Evolutionary conservation across 345 rosid genomes (phyloP).

Genomic region (Arabidopsis arenosa): DNA sequence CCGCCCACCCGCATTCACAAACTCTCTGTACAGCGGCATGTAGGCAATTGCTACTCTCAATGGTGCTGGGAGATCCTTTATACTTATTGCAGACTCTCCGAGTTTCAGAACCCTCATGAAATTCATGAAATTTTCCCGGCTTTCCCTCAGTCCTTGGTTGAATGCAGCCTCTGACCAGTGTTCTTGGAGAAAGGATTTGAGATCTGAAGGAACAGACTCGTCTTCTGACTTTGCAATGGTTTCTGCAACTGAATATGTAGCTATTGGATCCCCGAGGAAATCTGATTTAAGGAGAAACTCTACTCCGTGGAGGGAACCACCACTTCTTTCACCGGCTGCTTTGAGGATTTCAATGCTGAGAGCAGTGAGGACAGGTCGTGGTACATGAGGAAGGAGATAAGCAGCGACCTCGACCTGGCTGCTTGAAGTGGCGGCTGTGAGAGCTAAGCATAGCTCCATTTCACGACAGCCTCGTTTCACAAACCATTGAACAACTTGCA

Average conservation of each 20-base stretch:
- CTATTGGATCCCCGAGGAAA: conserved; percentile 81
- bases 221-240: conserved; percentile 88
- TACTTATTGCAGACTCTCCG: conserved; percentile 73
- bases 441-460: conserved; percentile 96
- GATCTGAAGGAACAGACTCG: conserved; percentile 74
- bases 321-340: conserved; percentile 94
- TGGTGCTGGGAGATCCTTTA: conserved; percentile 78
- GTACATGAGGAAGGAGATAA: conserved; percentile 88
- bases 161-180: conserved; percentile 96
- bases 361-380: conserved; percentile 84
- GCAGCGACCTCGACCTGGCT: conserved; percentile 86
- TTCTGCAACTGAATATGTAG: conserved; percentile 86
- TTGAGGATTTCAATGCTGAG: conserved; percentile 92
- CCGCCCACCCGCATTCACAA: conserved; percentile 60
- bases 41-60: conserved; percentile 80
- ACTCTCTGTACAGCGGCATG: conserved; percentile 85
- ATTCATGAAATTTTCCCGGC: conserved; percentile 70
- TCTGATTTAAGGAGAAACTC: conserved; percentile 87
- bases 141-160: conserved; percentile 71
- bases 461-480: conserved; percentile 85
- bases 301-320: conserved; percentile 90
- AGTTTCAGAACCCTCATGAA: conserved; percentile 67
- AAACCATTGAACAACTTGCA: conserved; percentile 97
- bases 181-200: conserved; percentile 69
- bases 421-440: conserved; percentile 94